Evolutionary conservation across 352 stramenopile genomes (phyloP).

Genomic region (Pythium aquatile): DNA sequence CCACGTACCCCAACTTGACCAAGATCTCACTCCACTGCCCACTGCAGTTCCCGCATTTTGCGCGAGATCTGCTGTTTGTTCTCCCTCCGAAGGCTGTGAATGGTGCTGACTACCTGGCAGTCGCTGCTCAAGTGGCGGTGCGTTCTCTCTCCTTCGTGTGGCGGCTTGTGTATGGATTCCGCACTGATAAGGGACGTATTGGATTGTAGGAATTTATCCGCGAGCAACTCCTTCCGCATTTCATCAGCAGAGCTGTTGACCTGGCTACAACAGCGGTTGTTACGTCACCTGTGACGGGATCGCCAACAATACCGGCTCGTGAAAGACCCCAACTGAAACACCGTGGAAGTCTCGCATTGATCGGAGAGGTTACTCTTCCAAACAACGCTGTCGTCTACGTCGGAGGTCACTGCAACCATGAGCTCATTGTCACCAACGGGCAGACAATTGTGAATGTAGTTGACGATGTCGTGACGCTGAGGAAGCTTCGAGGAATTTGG

Average conservation of each 20-base stretch:
- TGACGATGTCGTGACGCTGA: not conserved
- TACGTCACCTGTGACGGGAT: not conserved
- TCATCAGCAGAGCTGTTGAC: constrained; percentile 1
- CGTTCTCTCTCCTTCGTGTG: not conserved
- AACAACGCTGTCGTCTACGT: not conserved
- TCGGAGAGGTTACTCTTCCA: not conserved
- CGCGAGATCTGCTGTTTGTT: constrained; percentile 15
- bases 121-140: not conserved
- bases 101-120: not conserved
- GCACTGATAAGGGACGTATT: too few relatives aligned
- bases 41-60: constrained; percentile 14
- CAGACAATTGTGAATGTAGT: not conserved
- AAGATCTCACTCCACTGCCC: constrained; percentile 11
- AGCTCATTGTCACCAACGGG: not conserved
- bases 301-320: not conserved
- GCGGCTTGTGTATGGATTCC: too few relatives aligned
- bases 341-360: not conserved
- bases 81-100: constrained; percentile 4
- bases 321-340: not conserved
- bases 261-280: not conserved
- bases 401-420: not conserved
- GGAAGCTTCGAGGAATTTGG: constrained; percentile 12
- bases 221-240: not conserved
- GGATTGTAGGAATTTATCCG: not conserved
- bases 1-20: constrained; percentile 6